phyloP scores from a whole-genome alignment of 257 asterid species.

The Solanum virginianum region DNA sequence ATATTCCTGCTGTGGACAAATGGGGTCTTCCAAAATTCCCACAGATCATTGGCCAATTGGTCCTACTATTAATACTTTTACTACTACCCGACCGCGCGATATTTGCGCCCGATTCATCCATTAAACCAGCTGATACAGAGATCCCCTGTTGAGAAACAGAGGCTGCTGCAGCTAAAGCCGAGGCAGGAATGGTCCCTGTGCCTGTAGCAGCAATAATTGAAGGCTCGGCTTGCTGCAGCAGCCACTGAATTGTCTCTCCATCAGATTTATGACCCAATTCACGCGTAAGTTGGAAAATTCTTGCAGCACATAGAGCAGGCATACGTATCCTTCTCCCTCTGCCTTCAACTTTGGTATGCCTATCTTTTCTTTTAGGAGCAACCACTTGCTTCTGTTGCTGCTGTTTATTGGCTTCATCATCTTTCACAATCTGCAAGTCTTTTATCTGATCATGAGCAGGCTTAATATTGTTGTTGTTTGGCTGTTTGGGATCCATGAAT shows the following conservation, averaged over 20 bases:
- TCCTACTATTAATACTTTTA: constrained; percentile 20
- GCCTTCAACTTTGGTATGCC: constrained; percentile 74
- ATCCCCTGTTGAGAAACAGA: constrained; percentile 30
- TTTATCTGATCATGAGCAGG: constrained; percentile 14
- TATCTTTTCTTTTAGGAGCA: constrained; percentile 56
- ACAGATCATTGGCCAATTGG: constrained; percentile 40
- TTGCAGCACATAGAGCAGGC: constrained; percentile 77
- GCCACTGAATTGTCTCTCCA: constrained; percentile 75
- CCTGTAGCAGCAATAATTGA: constrained; percentile 74
- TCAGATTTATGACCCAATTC: constrained; percentile 80
- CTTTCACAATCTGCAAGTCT: constrained; percentile 13
- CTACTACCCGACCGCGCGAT: neutral
- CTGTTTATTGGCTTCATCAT: constrained; percentile 26
- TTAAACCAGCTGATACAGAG: constrained; percentile 35
- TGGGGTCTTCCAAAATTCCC: constrained; percentile 43
- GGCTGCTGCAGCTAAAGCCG: constrained; percentile 48
- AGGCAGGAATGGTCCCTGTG: constrained; percentile 65
- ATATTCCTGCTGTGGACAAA: constrained; percentile 28
- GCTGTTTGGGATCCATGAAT: constrained; percentile 37
- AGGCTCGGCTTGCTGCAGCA: constrained; percentile 66
- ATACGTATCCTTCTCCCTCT: constrained; percentile 69
- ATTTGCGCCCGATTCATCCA: constrained; percentile 26
- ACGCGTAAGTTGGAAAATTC: constrained; percentile 60
- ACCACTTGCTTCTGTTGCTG: constrained; percentile 3
- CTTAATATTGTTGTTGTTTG: constrained; percentile 2